Conservation (phyloP, 179 eudicot species). For the Sideroxylon spinosum region DNA sequence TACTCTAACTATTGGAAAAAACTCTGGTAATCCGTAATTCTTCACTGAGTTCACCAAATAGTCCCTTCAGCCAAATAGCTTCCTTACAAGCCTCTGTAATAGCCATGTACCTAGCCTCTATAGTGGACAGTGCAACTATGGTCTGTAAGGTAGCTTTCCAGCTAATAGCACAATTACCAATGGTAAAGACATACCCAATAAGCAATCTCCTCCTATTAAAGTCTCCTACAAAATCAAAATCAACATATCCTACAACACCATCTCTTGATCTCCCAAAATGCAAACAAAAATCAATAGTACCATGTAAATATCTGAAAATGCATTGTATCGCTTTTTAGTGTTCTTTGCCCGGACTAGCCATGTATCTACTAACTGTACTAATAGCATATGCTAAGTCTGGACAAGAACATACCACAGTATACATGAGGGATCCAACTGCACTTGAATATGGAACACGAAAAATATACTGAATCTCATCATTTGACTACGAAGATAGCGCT, state of each 20-base stretch:
- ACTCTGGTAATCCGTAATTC: neutral
- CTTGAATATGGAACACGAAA: neutral
- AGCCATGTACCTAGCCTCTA: neutral
- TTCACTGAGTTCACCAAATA: neutral
- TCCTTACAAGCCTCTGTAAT: neutral
- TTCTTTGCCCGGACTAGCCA: neutral
- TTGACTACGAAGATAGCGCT: neutral
- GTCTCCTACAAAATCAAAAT: neutral
- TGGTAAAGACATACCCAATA: neutral
- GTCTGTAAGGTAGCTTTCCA: neutral
- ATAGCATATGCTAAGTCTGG: neutral
- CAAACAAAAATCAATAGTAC: neutral
- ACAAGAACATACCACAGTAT: slow-evolving; percentile 1
- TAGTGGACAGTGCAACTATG: neutral
- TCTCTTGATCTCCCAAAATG: neutral
- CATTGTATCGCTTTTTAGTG: neutral
- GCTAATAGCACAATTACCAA: neutral
- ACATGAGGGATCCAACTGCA: neutral
- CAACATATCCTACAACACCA: neutral
- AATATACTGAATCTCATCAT: neutral
- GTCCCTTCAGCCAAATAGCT: neutral
- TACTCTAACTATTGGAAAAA: neutral
- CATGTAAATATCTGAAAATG: neutral
- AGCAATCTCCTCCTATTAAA: neutral
- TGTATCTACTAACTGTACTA: neutral